A percentile compares a stretch with the other conserved stretches of the same genome.
Evolutionary conservation across 306 rosid species (phyloP).

Genomic region (Pyrus communis): DNA sequence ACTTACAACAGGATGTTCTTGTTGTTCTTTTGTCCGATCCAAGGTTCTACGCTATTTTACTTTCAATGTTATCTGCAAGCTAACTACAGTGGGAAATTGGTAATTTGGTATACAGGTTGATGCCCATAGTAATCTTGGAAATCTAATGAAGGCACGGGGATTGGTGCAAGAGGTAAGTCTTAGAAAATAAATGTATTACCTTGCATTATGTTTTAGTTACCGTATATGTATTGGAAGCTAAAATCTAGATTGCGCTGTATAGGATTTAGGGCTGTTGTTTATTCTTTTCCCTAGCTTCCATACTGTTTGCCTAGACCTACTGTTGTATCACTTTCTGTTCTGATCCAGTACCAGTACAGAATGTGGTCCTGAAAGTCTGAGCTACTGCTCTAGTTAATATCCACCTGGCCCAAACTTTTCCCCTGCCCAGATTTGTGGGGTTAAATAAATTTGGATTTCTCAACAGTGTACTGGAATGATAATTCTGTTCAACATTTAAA

Average conservation of each 20-base stretch:
- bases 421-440: conserved; percentile 13
- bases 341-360: conserved; percentile 8
- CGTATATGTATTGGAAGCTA: neutral
- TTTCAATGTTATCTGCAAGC: conserved; percentile 7
- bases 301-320: conserved; percentile 11
- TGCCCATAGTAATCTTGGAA: conserved; percentile 63
- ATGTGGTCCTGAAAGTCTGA: neutral
- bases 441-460: neutral
- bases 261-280: neutral
- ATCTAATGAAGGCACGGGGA: conserved; percentile 59
- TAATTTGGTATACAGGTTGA: conserved; percentile 40
- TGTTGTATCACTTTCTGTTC: conserved; percentile 6
- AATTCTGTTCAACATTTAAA: conserved; percentile 42
- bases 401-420: conserved; percentile 19
- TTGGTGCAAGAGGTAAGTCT: conserved; percentile 84
- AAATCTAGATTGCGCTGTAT: neutral
- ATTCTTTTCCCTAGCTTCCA: conserved; percentile 1
- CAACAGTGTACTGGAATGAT: conserved; percentile 29
- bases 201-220: neutral
- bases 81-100: conserved; percentile 1
- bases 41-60: neutral
- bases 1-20: neutral
- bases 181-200: neutral
- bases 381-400: conserved; percentile 11
- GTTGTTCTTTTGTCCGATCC: neutral